phyloP scores from a whole-genome alignment of 257 asterid genomes.

The Cynanchum wilfordii region DNA sequence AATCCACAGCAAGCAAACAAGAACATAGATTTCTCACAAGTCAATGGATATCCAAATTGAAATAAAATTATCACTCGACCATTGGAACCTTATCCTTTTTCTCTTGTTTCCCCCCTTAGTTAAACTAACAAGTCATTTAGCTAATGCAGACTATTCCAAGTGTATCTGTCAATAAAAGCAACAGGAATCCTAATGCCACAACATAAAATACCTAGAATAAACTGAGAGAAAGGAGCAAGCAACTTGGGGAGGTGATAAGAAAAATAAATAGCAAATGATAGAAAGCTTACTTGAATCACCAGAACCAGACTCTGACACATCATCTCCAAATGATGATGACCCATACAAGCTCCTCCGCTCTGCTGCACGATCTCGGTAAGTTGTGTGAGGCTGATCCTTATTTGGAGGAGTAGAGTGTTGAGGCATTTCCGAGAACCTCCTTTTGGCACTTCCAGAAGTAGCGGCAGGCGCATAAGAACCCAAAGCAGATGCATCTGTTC shows the following conservation, averaged over 20 bases:
- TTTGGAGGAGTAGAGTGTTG: conserved; percentile 37
- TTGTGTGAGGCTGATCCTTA: conserved; percentile 60
- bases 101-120: conserved; percentile 25
- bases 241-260: background rate
- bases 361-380: conserved; percentile 96
- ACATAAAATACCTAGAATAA: conserved; percentile 2
- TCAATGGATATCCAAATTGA: conserved; percentile 49
- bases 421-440: conserved; percentile 96
- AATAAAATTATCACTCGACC: conserved; percentile 54
- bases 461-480: conserved; percentile 62
- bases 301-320: conserved; percentile 46
- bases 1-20: conserved; percentile 43
- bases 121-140: conserved; percentile 34
- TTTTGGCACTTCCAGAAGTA: conserved; percentile 60
- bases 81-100: conserved; percentile 50
- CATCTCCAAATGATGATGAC: conserved; percentile 66
- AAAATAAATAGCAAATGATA: conserved; percentile 13
- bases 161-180: conserved; percentile 2
- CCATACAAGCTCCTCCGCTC: conserved; percentile 95
- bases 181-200: background rate
- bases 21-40: conserved; percentile 66
- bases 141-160: conserved; percentile 32
- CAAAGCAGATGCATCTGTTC: conserved; percentile 80
- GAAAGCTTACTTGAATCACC: conserved; percentile 85
- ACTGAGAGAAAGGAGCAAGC: background rate